phyloP scores from a whole-genome alignment of 768 basidiomycete species.

The Hericium coralloides region DNA sequence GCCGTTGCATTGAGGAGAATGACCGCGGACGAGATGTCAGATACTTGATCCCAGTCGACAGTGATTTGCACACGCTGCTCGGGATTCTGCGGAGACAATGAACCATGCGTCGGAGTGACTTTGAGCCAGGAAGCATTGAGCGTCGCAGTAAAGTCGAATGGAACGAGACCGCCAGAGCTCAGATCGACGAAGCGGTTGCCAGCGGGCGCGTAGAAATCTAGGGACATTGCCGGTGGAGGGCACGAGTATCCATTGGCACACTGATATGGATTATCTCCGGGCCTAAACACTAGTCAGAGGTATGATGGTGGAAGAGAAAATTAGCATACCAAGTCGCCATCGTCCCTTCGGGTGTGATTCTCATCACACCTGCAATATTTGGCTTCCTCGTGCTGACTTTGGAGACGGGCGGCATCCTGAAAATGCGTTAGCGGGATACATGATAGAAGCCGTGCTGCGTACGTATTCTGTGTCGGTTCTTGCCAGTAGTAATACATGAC shows the following conservation, averaged over 20 bases:
- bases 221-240: slow-evolving; percentile 36
- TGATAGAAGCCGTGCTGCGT: slow-evolving; percentile 6
- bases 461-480: slow-evolving; percentile 59
- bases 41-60: slow-evolving; percentile 49
- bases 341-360: slow-evolving; percentile 52
- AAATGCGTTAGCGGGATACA: not conserved
- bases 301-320: not conserved
- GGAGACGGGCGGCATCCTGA: slow-evolving; percentile 44
- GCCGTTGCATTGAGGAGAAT: slow-evolving; percentile 41
- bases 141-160: slow-evolving; percentile 46
- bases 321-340: slow-evolving; percentile 45
- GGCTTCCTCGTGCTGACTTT: slow-evolving; percentile 47
- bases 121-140: slow-evolving; percentile 46
- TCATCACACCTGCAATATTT: slow-evolving; percentile 52
- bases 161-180: slow-evolving; percentile 46
- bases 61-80: slow-evolving; percentile 47
- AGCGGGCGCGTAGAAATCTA: slow-evolving; percentile 51
- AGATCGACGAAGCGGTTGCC: slow-evolving; percentile 51
- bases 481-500: slow-evolving; percentile 65
- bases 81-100: slow-evolving; percentile 35
- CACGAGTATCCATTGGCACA: slow-evolving; percentile 42
- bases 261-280: slow-evolving; percentile 56
- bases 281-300: slow-evolving; percentile 28
- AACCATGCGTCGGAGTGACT: slow-evolving; percentile 37
- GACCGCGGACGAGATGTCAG: slow-evolving; percentile 28